Conservation (phyloP, 176 grass and related monocot genomes). For the Otatea glauca region DNA sequence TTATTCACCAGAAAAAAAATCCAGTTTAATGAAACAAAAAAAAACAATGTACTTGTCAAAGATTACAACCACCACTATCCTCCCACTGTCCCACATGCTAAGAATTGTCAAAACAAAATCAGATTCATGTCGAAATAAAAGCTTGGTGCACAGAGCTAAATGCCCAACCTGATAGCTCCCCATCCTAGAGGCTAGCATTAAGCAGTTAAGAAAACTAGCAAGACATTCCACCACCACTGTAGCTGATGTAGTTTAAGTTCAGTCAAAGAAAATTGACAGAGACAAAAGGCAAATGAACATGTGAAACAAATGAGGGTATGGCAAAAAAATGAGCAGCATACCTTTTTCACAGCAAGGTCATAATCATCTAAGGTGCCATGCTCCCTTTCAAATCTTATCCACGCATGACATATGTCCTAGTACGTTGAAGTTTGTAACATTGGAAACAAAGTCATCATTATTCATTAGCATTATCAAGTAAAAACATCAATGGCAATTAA, state of each 20-base stretch:
- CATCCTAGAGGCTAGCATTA: background rate
- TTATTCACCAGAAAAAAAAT: background rate
- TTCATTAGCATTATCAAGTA: slow-evolving; percentile 23
- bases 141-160: background rate
- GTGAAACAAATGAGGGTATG: slow-evolving; percentile 3
- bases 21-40: slow-evolving; percentile 17
- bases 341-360: slow-evolving; percentile 92
- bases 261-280: slow-evolving; percentile 4
- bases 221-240: background rate
- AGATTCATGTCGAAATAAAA: background rate
- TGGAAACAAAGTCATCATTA: slow-evolving; percentile 35
- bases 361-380: slow-evolving; percentile 91
- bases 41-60: background rate
- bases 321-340: slow-evolving; percentile 30
- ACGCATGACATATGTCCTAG: slow-evolving; percentile 80
- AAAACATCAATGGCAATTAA: slow-evolving; percentile 19
- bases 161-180: background rate
- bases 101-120: background rate
- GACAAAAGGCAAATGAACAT: background rate
- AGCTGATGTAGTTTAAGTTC: slow-evolving; percentile 1
- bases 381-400: slow-evolving; percentile 92
- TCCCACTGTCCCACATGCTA: background rate
- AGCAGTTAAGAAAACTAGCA: background rate
- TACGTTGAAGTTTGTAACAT: slow-evolving; percentile 39
- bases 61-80: background rate